These are phyloP conservation scores for Pleurotus citrinopileatus DNA, from an alignment of 768 basidiomycete species.

Conservation along the genomic window DNA sequence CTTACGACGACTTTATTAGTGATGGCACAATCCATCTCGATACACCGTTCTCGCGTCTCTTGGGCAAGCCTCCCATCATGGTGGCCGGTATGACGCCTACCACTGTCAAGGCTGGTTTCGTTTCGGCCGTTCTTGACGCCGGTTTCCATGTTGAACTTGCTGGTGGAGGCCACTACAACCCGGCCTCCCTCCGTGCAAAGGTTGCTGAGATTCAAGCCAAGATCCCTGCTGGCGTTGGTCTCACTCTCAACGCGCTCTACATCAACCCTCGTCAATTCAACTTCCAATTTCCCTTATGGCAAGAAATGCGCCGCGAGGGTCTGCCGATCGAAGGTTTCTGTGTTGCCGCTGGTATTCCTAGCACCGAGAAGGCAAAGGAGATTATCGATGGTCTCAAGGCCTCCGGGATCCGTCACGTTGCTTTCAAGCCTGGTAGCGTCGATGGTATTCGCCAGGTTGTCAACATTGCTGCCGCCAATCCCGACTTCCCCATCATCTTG, in stretches of 20 bases:
- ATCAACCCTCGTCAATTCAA: slow-evolving; percentile 97
- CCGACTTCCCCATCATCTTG: slow-evolving; percentile 94
- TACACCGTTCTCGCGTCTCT: slow-evolving; percentile 92
- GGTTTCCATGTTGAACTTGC: slow-evolving; percentile 97
- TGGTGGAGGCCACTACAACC: slow-evolving; percentile 96
- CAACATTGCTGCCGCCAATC: slow-evolving; percentile 91
- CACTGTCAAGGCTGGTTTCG: slow-evolving; percentile 94
- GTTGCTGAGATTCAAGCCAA: slow-evolving; percentile 87
- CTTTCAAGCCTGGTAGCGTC: slow-evolving; percentile 98
- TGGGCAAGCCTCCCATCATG: slow-evolving; percentile 98
- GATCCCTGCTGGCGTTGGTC: slow-evolving; percentile 84
- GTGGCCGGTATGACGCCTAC: slow-evolving; percentile 99
- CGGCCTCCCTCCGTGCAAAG: slow-evolving; percentile 83
- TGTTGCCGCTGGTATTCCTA: slow-evolving; percentile 96
- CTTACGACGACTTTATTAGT: slow-evolving; percentile 34
- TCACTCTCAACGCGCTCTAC: slow-evolving; percentile 94
- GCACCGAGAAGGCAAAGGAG: slow-evolving; percentile 94
- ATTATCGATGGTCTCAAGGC: slow-evolving; percentile 82
- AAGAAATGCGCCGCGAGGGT: slow-evolving; percentile 94
- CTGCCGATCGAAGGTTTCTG: slow-evolving; percentile 98
- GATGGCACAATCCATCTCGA: slow-evolving; percentile 93
- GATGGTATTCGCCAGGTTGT: slow-evolving; percentile 97
- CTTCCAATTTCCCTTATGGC: slow-evolving; percentile 98
- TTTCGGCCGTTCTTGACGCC: slow-evolving; percentile 87
- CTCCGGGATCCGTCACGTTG: slow-evolving; percentile 92